Percentiles rank a stretch among this genome's conserved stretches.
phyloP scores from a whole-genome alignment of 768 basidiomycete species.

The Trametes gibbosa region DNA sequence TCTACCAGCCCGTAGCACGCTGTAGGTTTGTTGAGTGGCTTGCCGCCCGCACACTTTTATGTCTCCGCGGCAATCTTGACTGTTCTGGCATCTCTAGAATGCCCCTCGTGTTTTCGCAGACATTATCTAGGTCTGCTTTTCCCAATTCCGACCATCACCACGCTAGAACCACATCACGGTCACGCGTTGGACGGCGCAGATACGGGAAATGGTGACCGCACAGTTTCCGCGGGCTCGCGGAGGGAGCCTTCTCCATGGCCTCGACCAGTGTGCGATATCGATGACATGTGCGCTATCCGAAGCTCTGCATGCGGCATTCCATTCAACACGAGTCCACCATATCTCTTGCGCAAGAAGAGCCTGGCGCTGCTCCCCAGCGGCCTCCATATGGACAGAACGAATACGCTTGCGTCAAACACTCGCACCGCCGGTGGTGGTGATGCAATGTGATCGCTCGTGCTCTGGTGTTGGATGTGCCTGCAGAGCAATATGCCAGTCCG shows the following conservation, averaged over 20 bases:
- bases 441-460: too few species aligned
- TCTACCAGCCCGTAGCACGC: too few species aligned
- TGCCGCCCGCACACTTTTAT: too few species aligned
- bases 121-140: not conserved
- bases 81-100: not conserved
- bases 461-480: not conserved
- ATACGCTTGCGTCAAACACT: too few species aligned
- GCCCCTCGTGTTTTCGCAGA: not conserved
- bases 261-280: not conserved
- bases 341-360: not conserved
- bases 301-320: not conserved
- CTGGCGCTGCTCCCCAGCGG: not conserved
- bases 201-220: not conserved
- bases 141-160: not conserved
- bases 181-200: not conserved
- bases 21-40: too few species aligned
- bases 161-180: not conserved
- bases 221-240: not conserved
- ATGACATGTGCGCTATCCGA: conserved; percentile 4
- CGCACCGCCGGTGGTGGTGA: too few species aligned
- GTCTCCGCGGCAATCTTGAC: too few species aligned
- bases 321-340: not conserved
- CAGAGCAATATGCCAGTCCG: not conserved
- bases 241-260: not conserved
- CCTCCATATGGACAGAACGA: too few species aligned